Evolutionary conservation across 768 basidiomycete species (phyloP), one percentile per base, ranked within the genome.

Genomic region (Rhodotorula taiwanensis): DNA sequence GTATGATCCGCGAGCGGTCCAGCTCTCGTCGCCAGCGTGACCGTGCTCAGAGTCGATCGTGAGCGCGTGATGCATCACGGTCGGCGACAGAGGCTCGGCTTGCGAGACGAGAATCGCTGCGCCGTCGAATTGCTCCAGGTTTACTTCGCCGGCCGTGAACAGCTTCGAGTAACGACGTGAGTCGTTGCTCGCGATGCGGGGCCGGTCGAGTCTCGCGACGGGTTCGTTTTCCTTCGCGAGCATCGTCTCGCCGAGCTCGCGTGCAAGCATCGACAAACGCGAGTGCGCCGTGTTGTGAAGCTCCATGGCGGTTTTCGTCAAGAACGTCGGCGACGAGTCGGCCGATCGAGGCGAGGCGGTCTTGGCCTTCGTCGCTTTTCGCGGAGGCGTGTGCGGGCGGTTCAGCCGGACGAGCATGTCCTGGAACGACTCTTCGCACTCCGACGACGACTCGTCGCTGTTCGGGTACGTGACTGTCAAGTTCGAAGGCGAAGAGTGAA

Each of bases 311-410:
- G 51, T 47, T 42, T 45, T 30, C 5, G 65, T 67, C 20, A 67
- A 52, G 15, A 52, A 18, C 11, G 10, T 39, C 36, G n/a, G 41
- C 13, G 50, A 18, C 13, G 42, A 33, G 51, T 31, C 13, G 2
- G 34, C 23, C 8, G 34, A 16, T 1, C 21, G 36, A 25, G 27
- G 28, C 30, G 4, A 2, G 42, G 31, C 2, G 21, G 10, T 16
- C 36, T 9, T 16, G 36, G 36, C 36, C 10, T 16, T 16, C 36
- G 9, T 39, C 34, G 18, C 16, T n/a, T 28, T 9, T 31, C 44
- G 21, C 21, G 66, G 66, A 33, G 66, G 66, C 4, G 66, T 67
- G 27, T 63, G 66, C n/a, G 66, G 66, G 16, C 59, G 66, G 39
- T 60, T 56, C 14, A 67, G 58, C 28, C 62, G 57, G 58, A 67